Base-by-base conservation (phyloP, 345 rosid genomes). In the Rhodomyrtus tomentosa region DNA sequence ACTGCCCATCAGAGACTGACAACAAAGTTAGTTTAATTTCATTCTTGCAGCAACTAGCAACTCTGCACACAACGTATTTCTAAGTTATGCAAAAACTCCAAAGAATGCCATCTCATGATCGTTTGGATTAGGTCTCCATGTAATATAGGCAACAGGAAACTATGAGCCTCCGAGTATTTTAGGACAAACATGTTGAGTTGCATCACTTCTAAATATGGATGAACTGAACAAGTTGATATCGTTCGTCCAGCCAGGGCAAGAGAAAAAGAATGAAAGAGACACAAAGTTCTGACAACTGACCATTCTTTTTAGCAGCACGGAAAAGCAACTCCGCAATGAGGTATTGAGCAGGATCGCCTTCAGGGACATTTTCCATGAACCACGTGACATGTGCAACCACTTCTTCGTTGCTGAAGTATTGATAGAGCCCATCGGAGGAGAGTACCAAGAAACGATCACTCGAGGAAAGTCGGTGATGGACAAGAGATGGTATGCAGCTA, bases 281-380 rank as follows among this genome's bases (percentile, higher is more conserved):
- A 62, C 72, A 27, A 79, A 52, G 54, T 25, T 82, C 51, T 59
- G 82, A 62, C 20, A 13, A 87, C 91, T 86, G 81, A 95, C 99
- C 99, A 84, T 95, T 96, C 93, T 95, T 96, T 90, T 93, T 93
- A 83, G 99, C 99, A 58, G 98, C 99, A 50, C 99, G 98, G 87
- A 94, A 92, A 40, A 96, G 93, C 85, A 96, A 96, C 92, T 95
- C 98, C 5, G 98, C 94, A 85, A 96, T 90, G 84, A 96, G 98
- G 88, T 95, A 93, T 85, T 96, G 98, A 48, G 99, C 98, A 86
- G 99, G 99, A 89, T 96, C 99, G 2, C 99, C 99, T 89, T 92
- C 98, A 58, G 99, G 99, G 68, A 93, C 98, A 87, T 95, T 96
- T 88, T 96, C 99, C 84, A 96, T 94, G 91, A 96, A 96, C 99